phyloP scores from a whole-genome alignment of 169 alveolate species.

The Pseudocohnilembus persalinus region DNA sequence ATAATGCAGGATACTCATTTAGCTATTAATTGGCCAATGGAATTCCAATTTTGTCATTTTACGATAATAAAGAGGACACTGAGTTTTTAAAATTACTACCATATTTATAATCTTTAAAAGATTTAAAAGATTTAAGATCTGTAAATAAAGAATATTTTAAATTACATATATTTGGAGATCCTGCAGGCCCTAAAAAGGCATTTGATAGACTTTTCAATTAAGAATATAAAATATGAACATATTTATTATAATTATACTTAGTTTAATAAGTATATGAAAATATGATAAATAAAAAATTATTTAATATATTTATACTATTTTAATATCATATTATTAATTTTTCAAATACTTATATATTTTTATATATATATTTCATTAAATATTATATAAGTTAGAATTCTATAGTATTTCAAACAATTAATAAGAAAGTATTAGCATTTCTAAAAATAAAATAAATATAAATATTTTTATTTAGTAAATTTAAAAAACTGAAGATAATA shows the following conservation, averaged over 20 bases:
- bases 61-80: neutral
- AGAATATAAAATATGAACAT: too few relatives aligned
- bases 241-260: too few relatives aligned
- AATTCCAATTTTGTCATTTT: neutral
- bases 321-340: too few relatives aligned
- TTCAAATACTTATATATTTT: too few relatives aligned
- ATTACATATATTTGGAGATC: neutral
- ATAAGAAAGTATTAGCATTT: too few relatives aligned
- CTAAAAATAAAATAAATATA: too few relatives aligned
- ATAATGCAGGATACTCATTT: neutral
- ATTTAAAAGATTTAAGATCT: neutral
- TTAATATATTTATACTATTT: neutral
- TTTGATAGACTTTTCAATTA: neutral
- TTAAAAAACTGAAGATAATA: too few relatives aligned
- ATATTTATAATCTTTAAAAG: neutral
- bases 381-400: too few relatives aligned
- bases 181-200: neutral
- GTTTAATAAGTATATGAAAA: too few relatives aligned
- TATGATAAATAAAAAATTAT: too few relatives aligned
- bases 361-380: too few relatives aligned
- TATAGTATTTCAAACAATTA: too few relatives aligned
- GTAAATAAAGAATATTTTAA: neutral
- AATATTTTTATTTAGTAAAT: neutral
- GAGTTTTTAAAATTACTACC: neutral
- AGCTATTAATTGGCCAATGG: neutral